Evolutionary conservation across 1,284 basidiomycete genomes (phyloP), one percentile per base, ranked within the genome.

Genomic region (Polyporus tsugae): DNA sequence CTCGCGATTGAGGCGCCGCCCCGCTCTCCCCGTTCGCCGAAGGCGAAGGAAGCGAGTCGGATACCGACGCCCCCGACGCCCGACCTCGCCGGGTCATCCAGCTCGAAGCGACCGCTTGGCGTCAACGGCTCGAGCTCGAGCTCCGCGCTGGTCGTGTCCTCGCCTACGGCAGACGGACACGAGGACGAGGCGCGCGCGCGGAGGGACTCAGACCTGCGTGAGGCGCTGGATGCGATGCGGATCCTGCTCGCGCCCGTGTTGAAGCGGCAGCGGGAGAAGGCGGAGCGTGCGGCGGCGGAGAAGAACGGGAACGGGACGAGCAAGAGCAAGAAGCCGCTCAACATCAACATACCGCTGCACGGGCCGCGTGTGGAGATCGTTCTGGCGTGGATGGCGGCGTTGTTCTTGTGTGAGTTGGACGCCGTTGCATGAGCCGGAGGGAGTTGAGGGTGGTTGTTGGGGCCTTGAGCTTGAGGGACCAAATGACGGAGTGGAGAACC

Each of bases 351-450:
- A 65, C 92, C 93, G 11, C 80, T 95, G 70, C 91, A 94, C 79
- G 93, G 93, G 0, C 92, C 93, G 49, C 85, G 93, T 6, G 93
- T 95, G 59, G 93, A 95, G 79, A 85, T 95, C 67, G 84, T 94
- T 57, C 83, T 95, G 67, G 93, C 93, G 55, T 95, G 92, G 92
- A 80, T 95, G 67, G 91, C 84, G 25, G 92, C 91, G 19, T 90
- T 93, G 65, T 89, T 92, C 82, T 78, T 95, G 53, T 87, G 86
- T 10, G 91, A 92, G 74, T 77, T 93, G 74, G 92, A 93, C 66
- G 72, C 74, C 38, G 80, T 80, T 65, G 84, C 80, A 22, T 83
- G 75, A 80, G 58, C 25, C 29, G 22, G 11, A 2, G 46, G 44
- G 7, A 11, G 10, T 2, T 25, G 46, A 2, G 17, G 39, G 17